phyloP scores from a whole-genome alignment of 2,329 filamentous ascomycete species.

The Triangularia verruculosa region DNA sequence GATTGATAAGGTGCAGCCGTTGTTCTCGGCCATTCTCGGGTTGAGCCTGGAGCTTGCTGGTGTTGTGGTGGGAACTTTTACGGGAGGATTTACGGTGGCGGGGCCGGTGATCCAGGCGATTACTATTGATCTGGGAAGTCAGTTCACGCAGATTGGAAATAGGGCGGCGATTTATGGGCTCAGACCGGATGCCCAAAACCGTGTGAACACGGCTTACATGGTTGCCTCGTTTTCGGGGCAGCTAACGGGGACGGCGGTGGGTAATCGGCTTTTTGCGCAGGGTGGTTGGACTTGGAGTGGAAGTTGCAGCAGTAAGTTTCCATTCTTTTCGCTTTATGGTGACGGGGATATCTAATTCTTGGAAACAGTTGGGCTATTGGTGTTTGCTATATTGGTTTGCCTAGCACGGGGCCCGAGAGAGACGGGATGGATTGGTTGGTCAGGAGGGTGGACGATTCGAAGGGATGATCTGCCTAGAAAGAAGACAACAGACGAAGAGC shows the following conservation, averaged over 20 bases:
- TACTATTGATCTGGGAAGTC: constrained; percentile 67
- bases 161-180: constrained; percentile 67
- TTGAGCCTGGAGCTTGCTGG: constrained; percentile 58
- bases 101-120: constrained; percentile 72
- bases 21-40: constrained; percentile 65
- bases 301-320: constrained; percentile 37
- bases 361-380: constrained; percentile 37
- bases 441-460: constrained; percentile 39
- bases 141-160: constrained; percentile 73
- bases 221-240: constrained; percentile 72
- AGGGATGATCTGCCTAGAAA: constrained; percentile 26
- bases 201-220: constrained; percentile 83
- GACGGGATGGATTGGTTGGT: constrained; percentile 43
- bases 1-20: constrained; percentile 67
- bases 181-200: constrained; percentile 67
- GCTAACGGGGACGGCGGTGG: constrained; percentile 64
- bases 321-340: not conserved
- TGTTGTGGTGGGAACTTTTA: constrained; percentile 65
- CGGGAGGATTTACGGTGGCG: constrained; percentile 62
- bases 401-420: constrained; percentile 40
- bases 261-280: constrained; percentile 50
- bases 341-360: not conserved
- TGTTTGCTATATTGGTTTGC: constrained; percentile 36
- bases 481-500: constrained; percentile 5
- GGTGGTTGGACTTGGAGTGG: constrained; percentile 52